phyloP scores from a whole-genome alignment of 768 basidiomycete genomes.

The Trametes elegans region DNA sequence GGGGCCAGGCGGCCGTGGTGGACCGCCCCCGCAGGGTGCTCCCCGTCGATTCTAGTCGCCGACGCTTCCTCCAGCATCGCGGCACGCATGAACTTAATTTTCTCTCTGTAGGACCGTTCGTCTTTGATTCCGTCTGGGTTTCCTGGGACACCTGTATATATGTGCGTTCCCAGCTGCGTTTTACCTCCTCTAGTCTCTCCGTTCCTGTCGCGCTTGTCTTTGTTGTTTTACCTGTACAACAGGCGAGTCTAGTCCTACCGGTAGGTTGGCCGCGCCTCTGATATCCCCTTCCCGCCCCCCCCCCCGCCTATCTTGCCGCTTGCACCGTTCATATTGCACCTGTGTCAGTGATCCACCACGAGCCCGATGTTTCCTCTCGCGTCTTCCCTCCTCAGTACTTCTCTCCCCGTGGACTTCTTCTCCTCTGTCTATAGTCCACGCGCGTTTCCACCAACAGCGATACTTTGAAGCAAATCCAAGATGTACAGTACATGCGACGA shows the following conservation, averaged over 20 bases:
- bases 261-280: not conserved
- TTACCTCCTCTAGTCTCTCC: not conserved
- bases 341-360: not conserved
- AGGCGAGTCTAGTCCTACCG: not conserved
- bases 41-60: constrained; percentile 19
- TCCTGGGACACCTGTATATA: constrained; percentile 12
- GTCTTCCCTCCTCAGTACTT: too few relatives aligned
- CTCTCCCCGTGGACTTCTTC: too few relatives aligned
- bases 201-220: not conserved
- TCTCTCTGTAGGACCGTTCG: not conserved
- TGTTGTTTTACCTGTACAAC: not conserved
- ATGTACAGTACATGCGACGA: constrained; percentile 16
- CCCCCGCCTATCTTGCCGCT: not conserved
- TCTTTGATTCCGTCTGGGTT: not conserved
- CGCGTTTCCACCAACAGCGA: not conserved
- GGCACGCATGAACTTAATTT: not conserved
- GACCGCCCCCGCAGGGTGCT: constrained; percentile 14
- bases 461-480: not conserved
- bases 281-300: not conserved
- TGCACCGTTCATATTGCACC: not conserved
- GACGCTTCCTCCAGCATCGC: not conserved
- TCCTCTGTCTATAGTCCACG: not conserved
- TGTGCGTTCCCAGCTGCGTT: not conserved
- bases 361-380: too few relatives aligned
- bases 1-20: constrained; percentile 9